Conservation (phyloP, 495 filamentous ascomycete species). For the Trichoderma asperelloides region DNA sequence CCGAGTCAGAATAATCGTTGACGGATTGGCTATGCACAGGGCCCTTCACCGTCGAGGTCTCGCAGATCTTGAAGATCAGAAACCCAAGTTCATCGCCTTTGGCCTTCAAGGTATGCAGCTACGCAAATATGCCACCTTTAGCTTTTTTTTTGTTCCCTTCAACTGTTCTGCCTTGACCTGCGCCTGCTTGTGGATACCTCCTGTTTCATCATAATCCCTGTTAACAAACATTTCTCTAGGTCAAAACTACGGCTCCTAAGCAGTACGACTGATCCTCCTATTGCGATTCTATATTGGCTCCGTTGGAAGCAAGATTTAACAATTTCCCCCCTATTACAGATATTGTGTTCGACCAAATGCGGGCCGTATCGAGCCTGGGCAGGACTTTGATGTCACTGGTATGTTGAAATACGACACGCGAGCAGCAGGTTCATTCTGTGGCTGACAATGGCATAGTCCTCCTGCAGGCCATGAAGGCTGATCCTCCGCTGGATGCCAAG, state of each 20-base stretch:
- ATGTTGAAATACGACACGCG: constrained; percentile 21
- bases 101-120: constrained; percentile 78
- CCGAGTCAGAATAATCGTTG: constrained; percentile 12
- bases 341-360: constrained; percentile 98
- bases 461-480: constrained; percentile 94
- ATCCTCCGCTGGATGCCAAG: constrained; percentile 73
- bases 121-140: background rate
- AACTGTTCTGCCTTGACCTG: background rate
- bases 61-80: constrained; percentile 69
- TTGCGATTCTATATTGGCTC: constrained; percentile 5
- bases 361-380: constrained; percentile 81
- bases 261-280: constrained; percentile 56
- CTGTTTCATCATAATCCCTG: constrained; percentile 11
- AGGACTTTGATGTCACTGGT: constrained; percentile 90
- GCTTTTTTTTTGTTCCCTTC: background rate
- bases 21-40: constrained; percentile 42
- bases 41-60: constrained; percentile 86
- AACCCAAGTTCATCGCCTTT: constrained; percentile 73
- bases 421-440: background rate
- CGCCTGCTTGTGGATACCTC: constrained; percentile 15
- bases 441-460: constrained; percentile 52
- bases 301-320: constrained; percentile 2
- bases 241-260: constrained; percentile 98
- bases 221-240: constrained; percentile 39
- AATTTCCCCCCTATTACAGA: constrained; percentile 34